Conservation (phyloP, 1,139 yeast species). For the Pichia sp. region DNA sequence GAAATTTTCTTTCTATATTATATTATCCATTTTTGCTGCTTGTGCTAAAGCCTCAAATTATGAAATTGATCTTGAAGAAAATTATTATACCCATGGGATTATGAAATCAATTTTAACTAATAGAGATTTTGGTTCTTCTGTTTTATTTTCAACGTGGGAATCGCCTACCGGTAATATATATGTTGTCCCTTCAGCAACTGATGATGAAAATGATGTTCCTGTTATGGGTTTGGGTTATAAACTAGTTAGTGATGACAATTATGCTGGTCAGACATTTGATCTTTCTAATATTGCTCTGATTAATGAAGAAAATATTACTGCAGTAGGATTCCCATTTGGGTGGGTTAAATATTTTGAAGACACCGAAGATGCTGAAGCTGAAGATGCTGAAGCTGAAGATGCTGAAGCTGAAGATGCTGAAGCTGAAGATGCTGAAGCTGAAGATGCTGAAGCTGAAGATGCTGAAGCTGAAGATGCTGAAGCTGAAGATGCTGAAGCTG, state of each 20-base stretch:
- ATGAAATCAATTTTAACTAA: constrained; percentile 11
- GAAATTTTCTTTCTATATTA: neutral
- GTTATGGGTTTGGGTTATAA: constrained; percentile 15
- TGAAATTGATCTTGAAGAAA: neutral
- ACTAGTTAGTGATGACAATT: constrained; percentile 7
- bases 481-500: neutral
- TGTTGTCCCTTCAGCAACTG: constrained; percentile 19
- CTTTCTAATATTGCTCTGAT: constrained; percentile 11
- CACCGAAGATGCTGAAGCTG: constrained; percentile 14
- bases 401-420: neutral
- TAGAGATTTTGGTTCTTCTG: constrained; percentile 12
- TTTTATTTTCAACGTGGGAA: constrained; percentile 23
- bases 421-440: neutral
- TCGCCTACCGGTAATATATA: constrained; percentile 21
- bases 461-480: constrained; percentile 6
- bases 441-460: no score
- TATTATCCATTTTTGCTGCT: neutral
- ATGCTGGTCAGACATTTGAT: neutral
- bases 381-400: neutral
- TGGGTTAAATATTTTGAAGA: constrained; percentile 15
- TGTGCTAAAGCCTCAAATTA: neutral
- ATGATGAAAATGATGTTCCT: constrained; percentile 2
- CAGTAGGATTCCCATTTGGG: constrained; percentile 26
- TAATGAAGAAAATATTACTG: constrained; percentile 22
- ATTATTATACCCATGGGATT: constrained; percentile 7